A percentile compares a stretch with the other conserved stretches of the same genome.
Conservation (phyloP, 345 rosid species). For the Excoecaria cochinchinensis region DNA sequence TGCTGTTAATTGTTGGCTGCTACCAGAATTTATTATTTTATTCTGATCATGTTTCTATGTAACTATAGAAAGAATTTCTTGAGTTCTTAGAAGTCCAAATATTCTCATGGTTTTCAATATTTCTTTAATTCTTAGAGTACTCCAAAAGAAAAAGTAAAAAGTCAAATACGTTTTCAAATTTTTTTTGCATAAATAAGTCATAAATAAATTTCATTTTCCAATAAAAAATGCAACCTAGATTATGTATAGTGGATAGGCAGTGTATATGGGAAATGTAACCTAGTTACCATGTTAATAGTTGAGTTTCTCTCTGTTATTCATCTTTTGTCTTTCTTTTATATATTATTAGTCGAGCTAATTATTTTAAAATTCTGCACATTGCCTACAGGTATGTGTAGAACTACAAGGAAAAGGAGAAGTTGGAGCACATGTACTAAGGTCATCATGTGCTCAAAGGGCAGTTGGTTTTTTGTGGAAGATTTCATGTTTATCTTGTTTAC, state of each 20-base stretch:
- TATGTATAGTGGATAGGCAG: neutral
- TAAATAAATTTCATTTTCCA: too few species aligned
- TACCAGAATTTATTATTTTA: neutral
- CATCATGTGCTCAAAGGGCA: neutral
- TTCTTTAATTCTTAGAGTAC: too few species aligned
- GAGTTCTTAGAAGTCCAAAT: neutral
- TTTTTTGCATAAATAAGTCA: too few species aligned
- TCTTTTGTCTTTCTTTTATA: neutral
- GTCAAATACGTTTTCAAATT: too few species aligned
- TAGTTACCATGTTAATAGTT: neutral
- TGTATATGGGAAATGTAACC: neutral
- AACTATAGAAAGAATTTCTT: too few species aligned
- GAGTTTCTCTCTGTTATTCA: too few species aligned
- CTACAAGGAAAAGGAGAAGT: constrained; percentile 25
- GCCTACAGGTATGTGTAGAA: constrained; percentile 21
- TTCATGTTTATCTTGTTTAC: constrained; percentile 1
- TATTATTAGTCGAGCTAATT: neutral
- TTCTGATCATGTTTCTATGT: neutral
- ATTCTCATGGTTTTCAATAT: too few species aligned
- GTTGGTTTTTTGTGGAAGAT: constrained; percentile 5
- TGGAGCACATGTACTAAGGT: constrained; percentile 23
- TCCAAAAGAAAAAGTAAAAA: too few species aligned
- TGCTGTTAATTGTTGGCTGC: neutral
- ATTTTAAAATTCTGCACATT: neutral
- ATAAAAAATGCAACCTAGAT: neutral